Percentiles rank a stretch among this genome's conserved stretches.
Evolutionary conservation across 306 rosid genomes (phyloP).

Genomic region (Luffa aegyptiaca): DNA sequence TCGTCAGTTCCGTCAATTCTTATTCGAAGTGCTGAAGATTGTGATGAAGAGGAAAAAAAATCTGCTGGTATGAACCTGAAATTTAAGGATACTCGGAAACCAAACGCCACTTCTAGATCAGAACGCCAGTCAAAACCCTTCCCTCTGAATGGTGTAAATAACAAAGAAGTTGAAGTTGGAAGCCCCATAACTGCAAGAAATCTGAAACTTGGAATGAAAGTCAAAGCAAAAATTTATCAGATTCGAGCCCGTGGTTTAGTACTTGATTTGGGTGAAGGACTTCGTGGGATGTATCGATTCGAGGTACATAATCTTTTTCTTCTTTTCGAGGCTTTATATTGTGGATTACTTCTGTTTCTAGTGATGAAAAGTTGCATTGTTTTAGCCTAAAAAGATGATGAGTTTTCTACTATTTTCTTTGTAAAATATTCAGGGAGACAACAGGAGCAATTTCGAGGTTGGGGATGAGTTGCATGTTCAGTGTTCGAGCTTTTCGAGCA

Average conservation of each 20-base stretch:
- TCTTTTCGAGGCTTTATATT: neutral
- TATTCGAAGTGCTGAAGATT: conserved; percentile 76
- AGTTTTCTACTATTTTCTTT: neutral
- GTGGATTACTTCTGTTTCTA: neutral
- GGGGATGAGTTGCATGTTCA: conserved; percentile 56
- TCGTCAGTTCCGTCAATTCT: conserved; percentile 47
- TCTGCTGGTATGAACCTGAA: conserved; percentile 31
- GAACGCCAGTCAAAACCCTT: conserved; percentile 16
- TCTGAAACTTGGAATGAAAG: conserved; percentile 58
- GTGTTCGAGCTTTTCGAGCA: conserved; percentile 63
- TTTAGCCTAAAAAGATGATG: neutral
- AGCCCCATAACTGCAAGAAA: conserved; percentile 20
- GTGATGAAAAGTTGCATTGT: neutral
- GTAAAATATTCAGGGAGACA: conserved; percentile 28
- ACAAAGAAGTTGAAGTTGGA: conserved; percentile 23
- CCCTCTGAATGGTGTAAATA: conserved; percentile 9
- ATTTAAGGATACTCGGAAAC: conserved; percentile 17
- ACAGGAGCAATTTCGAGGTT: conserved; percentile 28
- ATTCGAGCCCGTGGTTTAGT: conserved; percentile 74
- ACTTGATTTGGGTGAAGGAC: conserved; percentile 81
- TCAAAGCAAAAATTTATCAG: conserved; percentile 65
- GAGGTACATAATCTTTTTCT: conserved; percentile 36
- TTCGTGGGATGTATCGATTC: conserved; percentile 74
- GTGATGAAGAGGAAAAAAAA: conserved; percentile 75
- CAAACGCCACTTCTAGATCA: conserved; percentile 17